These are phyloP conservation scores for Vigna nakashimae DNA, from an alignment of 306 rosid species.

Conservation along the genomic window DNA sequence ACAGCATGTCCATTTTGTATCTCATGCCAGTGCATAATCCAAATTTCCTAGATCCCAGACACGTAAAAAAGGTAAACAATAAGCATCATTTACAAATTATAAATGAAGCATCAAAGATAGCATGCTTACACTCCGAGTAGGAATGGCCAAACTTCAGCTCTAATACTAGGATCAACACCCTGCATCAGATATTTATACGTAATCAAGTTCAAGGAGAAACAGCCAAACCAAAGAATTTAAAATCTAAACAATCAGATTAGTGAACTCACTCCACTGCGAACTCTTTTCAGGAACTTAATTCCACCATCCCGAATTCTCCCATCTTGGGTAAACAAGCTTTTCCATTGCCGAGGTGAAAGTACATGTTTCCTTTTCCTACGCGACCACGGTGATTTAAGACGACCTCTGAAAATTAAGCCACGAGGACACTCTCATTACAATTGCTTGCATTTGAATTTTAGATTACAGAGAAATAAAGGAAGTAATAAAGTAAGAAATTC, in stretches of 20 bases:
- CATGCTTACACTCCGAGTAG: slow-evolving; percentile 97
- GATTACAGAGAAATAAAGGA: slow-evolving; percentile 15
- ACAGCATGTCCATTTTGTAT: slow-evolving; percentile 2
- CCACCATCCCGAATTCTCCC: slow-evolving; percentile 93
- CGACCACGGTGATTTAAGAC: slow-evolving; percentile 99
- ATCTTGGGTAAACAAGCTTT: slow-evolving; percentile 72
- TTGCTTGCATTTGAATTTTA: neutral
- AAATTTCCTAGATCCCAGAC: slow-evolving; percentile 29
- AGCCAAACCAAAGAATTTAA: slow-evolving; percentile 6
- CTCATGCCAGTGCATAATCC: slow-evolving; percentile 2
- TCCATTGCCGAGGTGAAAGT: slow-evolving; percentile 87
- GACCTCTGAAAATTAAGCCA: slow-evolving; percentile 66
- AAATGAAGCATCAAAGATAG: slow-evolving; percentile 35
- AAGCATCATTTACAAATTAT: slow-evolving; percentile 14
- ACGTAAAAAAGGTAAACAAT: slow-evolving; percentile 22
- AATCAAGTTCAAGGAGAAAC: slow-evolving; percentile 43
- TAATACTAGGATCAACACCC: slow-evolving; percentile 95
- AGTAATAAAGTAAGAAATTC: slow-evolving; percentile 25
- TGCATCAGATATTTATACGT: slow-evolving; percentile 49
- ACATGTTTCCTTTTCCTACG: slow-evolving; percentile 90
- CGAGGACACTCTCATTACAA: slow-evolving; percentile 22
- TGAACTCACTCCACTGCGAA: slow-evolving; percentile 96
- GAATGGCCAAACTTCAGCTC: slow-evolving; percentile 98
- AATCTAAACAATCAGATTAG: slow-evolving; percentile 29
- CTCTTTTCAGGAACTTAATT: slow-evolving; percentile 86